Evolutionary conservation across 2,329 filamentous ascomycete genomes (phyloP), one percentile per base, ranked within the genome.

Genomic region (Ceratocystis cubensis): DNA sequence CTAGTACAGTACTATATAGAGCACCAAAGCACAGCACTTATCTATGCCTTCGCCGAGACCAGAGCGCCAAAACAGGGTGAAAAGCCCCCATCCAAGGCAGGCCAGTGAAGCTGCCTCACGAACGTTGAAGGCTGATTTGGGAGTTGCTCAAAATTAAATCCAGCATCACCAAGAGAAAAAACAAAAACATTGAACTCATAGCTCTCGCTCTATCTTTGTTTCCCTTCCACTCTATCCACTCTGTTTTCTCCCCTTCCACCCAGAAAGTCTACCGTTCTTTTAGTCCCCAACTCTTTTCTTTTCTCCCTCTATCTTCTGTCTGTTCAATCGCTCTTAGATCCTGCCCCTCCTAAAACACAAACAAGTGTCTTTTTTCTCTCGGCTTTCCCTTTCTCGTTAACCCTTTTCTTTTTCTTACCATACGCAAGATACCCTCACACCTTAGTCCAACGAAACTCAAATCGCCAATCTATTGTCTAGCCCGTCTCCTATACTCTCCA

Each of bases 331-430:
- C 17, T 63, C 15, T 41, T 41, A 41, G 17, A 63, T 48, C 45
- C 61, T 48, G 41, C 25, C 61, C 45, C 20, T 63, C 56, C 48
- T 44, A 37, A 41, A 44, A 25, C 59, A 62, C 59, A 37, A 62
- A 62, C 33, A 28, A 37, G 41, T 44, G 20, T 62, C 25, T 62
- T 62, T 63, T 13, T 63, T 33, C 46, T 46, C 41, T 10, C 7
- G 8, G 13, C 20, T 48, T 48, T 63, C 22, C 22, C 7, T 28
- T 46, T 45, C 25, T 20, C n/a, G 13, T 13, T 63, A 45, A 28
- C 41, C 61, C 44, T 63, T 28, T 22, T 48, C 46, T 48, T 41
- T 37, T 62, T 62, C 44, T 22, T 62, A 41, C 46, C 30, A 6
- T 30, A 45, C 44, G n/a, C 22, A 28, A 45, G 37, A 45, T 48